Evolutionary conservation across 1,139 yeast genomes (phyloP), one percentile per base, ranked within the genome.

Genomic region (Meyerozyma sp.): DNA sequence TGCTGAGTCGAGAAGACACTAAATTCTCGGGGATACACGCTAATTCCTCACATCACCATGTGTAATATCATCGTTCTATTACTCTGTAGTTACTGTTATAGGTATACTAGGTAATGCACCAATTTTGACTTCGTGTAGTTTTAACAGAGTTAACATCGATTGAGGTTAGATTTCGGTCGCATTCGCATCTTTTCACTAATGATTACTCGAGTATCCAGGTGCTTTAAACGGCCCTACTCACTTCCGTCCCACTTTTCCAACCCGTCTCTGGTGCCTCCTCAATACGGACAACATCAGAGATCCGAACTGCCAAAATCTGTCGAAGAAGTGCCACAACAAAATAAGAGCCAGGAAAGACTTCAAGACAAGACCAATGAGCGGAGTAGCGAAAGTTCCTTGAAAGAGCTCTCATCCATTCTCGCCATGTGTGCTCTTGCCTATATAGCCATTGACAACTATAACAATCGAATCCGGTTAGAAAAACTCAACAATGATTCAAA

Each of bases 1-100:
- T 76, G 90, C 96, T 74, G 96, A 93, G 79, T 82, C 98, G 69
- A 90, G 97, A 84, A 90, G 91, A 77, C 78, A 73, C 65, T 73
- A 73, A 64, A 56, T 56, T 43, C 43, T 40, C 40, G 40, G 18
- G 27, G 21, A 6, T 39, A 13, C 11, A n/a, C 14, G 26, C 25
- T 34, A 21, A 34, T 14, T 21, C 37, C 26, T 34, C 37, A 34
- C 37, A 34, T 34, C 13, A 13, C 26, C 37, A 21, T 34, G 37
- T 34, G 37, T 34, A 34, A 34, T 34, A 34, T 34, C 37, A 34
- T 34, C 37, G 37, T 34, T 34, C 37, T 20, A 34, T 34, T 34
- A 34, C 37, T 34, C 26, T 34, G 26, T 34, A 34, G 37, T 34
- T 34, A 21, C 37, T 34, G 10, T 20, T 18, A 18, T 34, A 34